Percentiles rank a stretch among this genome's conserved stretches.
phyloP scores from a whole-genome alignment of 257 asterid genomes.

The Solanum habrochaites region DNA sequence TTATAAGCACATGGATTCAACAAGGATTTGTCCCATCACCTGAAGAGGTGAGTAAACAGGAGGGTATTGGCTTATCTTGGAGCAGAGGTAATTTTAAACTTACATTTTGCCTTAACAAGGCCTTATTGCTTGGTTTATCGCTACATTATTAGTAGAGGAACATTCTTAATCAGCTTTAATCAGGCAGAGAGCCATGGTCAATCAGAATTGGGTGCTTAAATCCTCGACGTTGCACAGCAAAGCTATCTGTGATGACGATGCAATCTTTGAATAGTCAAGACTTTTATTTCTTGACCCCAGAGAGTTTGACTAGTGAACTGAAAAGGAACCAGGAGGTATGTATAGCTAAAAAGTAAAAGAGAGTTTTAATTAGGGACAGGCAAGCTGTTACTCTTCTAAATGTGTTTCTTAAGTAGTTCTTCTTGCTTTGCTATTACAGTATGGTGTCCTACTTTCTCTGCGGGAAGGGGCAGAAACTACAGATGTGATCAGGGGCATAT shows the following conservation, averaged over 20 bases:
- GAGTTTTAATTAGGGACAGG: background rate
- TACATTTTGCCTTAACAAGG: background rate
- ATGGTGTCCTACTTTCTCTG: constrained; percentile 47
- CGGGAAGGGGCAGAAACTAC: constrained; percentile 69
- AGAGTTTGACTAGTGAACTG: constrained; percentile 30
- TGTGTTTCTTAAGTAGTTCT: background rate
- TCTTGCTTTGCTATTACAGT: constrained; percentile 19
- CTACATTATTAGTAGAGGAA: background rate
- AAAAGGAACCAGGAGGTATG: constrained; percentile 27
- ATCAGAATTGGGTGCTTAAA: constrained; percentile 74
- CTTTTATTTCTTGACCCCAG: constrained; percentile 61
- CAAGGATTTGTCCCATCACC: constrained; percentile 65
- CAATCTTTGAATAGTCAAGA: constrained; percentile 36
- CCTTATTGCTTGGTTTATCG: background rate
- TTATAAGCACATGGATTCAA: constrained; percentile 54
- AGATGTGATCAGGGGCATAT: constrained; percentile 48
- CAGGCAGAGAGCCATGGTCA: constrained; percentile 55
- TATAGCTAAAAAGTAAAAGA: background rate
- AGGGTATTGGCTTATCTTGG: constrained; percentile 49
- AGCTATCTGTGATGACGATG: constrained; percentile 46
- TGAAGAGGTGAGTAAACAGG: constrained; percentile 79
- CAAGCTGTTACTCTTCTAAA: background rate
- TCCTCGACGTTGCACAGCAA: constrained; percentile 36
- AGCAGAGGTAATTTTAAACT: constrained; percentile 31
- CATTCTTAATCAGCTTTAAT: constrained; percentile 18